Conservation (phyloP, 805 yeast genomes). For the Wickerhamiella kurtzmanii region DNA sequence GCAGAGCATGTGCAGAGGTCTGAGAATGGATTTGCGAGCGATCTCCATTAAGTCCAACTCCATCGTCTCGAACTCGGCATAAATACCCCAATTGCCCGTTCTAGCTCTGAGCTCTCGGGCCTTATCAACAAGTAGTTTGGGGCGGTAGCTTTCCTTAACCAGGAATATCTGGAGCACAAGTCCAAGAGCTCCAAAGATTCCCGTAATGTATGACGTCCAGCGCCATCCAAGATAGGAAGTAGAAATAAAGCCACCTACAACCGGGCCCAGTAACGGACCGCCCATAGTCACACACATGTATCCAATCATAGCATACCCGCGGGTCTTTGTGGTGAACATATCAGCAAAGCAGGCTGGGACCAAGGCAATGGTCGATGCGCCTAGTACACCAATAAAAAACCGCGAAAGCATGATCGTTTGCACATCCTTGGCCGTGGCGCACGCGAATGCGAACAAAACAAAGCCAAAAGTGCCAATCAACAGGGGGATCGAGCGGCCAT, state of each 20-base stretch:
- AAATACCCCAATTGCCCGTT: slow-evolving; percentile 74
- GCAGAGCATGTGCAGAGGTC: slow-evolving; percentile 25
- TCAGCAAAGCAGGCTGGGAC: slow-evolving; percentile 84
- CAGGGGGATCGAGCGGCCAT: slow-evolving; percentile 54
- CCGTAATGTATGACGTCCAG: slow-evolving; percentile 65
- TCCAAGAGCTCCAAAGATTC: slow-evolving; percentile 41
- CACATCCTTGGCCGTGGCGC: slow-evolving; percentile 63
- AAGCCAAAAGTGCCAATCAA: slow-evolving; percentile 44
- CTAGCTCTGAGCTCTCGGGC: slow-evolving; percentile 48
- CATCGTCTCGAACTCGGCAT: slow-evolving; percentile 44
- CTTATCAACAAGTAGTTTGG: slow-evolving; percentile 46
- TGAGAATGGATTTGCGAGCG: slow-evolving; percentile 23
- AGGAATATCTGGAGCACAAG: slow-evolving; percentile 32
- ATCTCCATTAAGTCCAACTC: slow-evolving; percentile 29
- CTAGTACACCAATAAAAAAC: slow-evolving; percentile 68
- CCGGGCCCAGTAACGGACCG: slow-evolving; percentile 77
- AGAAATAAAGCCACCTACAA: slow-evolving; percentile 58
- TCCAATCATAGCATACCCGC: slow-evolving; percentile 71
- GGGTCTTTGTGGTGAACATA: slow-evolving; percentile 45
- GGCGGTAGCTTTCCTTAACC: slow-evolving; percentile 59
- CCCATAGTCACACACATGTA: slow-evolving; percentile 52
- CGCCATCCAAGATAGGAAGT: slow-evolving; percentile 61
- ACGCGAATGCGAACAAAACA: slow-evolving; percentile 51
- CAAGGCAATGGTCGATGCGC: slow-evolving; percentile 75
- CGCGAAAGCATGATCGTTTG: slow-evolving; percentile 61